phyloP scores from a whole-genome alignment of 177 flowering plant species.

The Vitis hybrid region DNA sequence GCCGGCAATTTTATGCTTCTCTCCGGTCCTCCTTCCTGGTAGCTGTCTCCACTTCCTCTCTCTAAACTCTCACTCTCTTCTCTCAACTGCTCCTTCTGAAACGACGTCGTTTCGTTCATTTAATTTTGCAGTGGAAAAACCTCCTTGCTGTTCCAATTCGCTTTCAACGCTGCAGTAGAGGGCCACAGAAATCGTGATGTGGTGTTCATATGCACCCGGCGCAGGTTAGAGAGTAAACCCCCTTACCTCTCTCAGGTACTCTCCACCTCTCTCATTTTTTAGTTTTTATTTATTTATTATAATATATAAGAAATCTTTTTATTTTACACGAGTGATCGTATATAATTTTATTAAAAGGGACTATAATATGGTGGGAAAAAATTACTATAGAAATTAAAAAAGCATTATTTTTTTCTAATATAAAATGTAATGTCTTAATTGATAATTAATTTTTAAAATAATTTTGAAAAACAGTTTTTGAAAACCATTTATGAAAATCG shows the following conservation, averaged over 20 bases:
- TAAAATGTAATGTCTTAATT: too few relatives aligned
- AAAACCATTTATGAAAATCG: too few relatives aligned
- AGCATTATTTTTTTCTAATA: too few relatives aligned
- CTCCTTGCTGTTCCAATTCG: conserved; percentile 88
- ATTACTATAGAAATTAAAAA: too few relatives aligned
- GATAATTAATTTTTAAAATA: too few relatives aligned
- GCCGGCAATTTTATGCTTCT: conserved; percentile 38
- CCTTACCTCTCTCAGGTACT: conserved; percentile 79
- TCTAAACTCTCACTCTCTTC: conserved; percentile 2
- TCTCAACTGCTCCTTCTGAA: neutral
- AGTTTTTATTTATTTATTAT: too few relatives aligned
- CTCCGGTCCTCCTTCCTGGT: conserved; percentile 78
- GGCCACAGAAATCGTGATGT: conserved; percentile 27
- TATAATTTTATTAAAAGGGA: too few relatives aligned
- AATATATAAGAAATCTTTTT: too few relatives aligned
- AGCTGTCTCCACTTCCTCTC: conserved; percentile 5
- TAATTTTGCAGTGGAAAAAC: conserved; percentile 74
- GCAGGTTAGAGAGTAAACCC: conserved; percentile 61
- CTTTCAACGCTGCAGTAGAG: conserved; percentile 49
- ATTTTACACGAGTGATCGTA: too few relatives aligned
- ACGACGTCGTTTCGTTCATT: neutral
- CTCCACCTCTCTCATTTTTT: neutral
- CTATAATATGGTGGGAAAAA: too few relatives aligned
- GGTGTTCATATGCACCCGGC: conserved; percentile 75
- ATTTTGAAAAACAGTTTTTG: too few relatives aligned